phyloP scores from a whole-genome alignment of 306 rosid genomes.

The Hippophae tibetana region DNA sequence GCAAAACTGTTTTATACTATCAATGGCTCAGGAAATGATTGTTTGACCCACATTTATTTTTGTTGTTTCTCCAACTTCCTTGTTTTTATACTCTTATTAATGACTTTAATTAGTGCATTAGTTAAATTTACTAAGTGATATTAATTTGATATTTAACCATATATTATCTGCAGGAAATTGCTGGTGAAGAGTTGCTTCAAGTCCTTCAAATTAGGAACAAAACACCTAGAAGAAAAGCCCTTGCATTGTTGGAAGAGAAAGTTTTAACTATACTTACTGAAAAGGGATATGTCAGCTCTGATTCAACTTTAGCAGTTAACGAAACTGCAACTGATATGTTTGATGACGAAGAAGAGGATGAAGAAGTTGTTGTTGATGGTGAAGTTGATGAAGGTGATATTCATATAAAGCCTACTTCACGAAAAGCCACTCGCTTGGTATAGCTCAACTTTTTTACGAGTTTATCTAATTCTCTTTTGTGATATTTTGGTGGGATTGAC shows the following conservation, averaged over 20 bases:
- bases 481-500: no score
- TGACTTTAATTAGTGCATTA: no score
- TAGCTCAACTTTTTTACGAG: conserved; percentile 1
- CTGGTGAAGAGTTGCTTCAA: conserved; percentile 60
- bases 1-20: no score
- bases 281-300: conserved; percentile 61
- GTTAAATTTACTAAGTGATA: no score
- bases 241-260: conserved; percentile 63
- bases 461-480: no score
- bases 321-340: conserved; percentile 56
- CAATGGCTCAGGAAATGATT: no score
- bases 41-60: no score
- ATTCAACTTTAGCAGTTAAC: conserved; percentile 27
- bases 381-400: conserved; percentile 98
- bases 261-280: conserved; percentile 77
- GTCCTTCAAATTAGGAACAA: conserved; percentile 69
- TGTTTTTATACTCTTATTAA: no score
- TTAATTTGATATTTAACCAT: background rate
- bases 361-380: conserved; percentile 91
- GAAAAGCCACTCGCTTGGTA: conserved; percentile 59
- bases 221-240: conserved; percentile 90
- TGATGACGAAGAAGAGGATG: conserved; percentile 92
- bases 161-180: conserved; percentile 59
- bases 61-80: no score
- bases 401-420: conserved; percentile 76